phyloP scores from a whole-genome alignment of 2,329 filamentous ascomycete genomes.

The Aspergillus spinulosporus region DNA sequence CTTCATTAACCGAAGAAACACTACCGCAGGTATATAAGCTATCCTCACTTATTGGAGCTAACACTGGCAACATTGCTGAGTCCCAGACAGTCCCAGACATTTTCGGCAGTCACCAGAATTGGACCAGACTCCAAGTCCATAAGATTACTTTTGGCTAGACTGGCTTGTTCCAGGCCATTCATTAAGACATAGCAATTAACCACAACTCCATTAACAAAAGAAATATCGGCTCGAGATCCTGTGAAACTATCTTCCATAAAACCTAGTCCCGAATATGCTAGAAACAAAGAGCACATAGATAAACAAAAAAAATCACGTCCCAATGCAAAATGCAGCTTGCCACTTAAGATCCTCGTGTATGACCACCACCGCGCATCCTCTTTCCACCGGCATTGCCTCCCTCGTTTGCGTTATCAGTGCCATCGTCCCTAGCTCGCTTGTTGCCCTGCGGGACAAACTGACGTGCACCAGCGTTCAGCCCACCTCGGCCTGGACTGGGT shows the following conservation, averaged over 20 bases:
- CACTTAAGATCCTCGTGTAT: conserved; percentile 30
- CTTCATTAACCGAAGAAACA: no score
- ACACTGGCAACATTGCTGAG: no score
- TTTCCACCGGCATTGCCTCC: conserved; percentile 45
- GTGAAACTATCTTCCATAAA: not conserved
- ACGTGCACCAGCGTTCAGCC: conserved; percentile 51
- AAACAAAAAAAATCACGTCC: conserved; percentile 4
- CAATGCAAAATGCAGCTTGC: conserved; percentile 7
- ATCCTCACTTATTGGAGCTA: no score
- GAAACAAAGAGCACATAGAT: conserved; percentile 23
- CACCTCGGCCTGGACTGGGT: conserved; percentile 37
- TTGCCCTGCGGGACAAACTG: conserved; percentile 60
- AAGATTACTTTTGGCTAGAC: no score
- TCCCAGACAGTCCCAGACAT: no score
- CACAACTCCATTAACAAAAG: no score
- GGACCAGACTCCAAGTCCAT: no score
- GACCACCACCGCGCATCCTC: conserved; percentile 48
- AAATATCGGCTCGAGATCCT: no score
- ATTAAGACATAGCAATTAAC: no score
- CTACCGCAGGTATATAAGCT: no score
- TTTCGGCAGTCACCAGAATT: no score
- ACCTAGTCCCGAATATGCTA: not conserved
- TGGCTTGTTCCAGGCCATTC: no score
- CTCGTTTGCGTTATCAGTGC: conserved; percentile 39
- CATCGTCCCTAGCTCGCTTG: conserved; percentile 58